Base-by-base conservation (phyloP, 2,329 filamentous ascomycete genomes). In the Fusarium nygamai region DNA sequence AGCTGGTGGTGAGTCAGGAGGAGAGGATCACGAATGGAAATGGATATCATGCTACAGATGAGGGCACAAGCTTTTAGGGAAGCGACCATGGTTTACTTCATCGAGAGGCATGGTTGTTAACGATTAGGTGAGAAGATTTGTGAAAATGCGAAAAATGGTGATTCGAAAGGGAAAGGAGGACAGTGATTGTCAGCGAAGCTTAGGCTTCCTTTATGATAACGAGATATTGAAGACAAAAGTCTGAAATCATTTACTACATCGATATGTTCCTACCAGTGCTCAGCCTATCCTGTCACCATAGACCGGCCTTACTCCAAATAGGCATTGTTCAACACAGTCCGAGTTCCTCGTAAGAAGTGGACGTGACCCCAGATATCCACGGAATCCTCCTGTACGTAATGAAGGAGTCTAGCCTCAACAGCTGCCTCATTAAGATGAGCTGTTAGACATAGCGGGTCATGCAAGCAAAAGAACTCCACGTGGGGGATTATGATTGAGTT, bases 1-100 rank as follows among this genome's bases (percentile, higher is more conserved):
- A 89, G 81, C 85, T 84, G 20, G 85, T 96, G 33, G 91, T 96
- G 2, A 84, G 88, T 73, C 84, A 88, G 22, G 94, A 97, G 83
- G 88, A 92, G 75, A 84, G 80, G 68, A 72, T 93, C 12, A 83
- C 68, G 2, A 74, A 75, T 3, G 69, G 71, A 3, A 72, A 76
- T 33, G 73, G 73, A 9, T 75, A 75, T 8, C 50, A 63, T 33
- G 54, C 54, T 9, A 61, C 61, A 41, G 76, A 78, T 14, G 68
- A 77, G 10, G 76, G 68, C 2, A 48, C 39, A 24, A 77, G 76
- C 14, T 38, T 78, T 3, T 78, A 29, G 48, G n/a, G 4, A 1
- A 20, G 22, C 13, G 1, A 17, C 19, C 11, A 5, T 8, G 10
- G 1, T 9, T 17, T 6, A 29, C 7, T n/a, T 29, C 22, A 6